These are phyloP conservation scores for Kazachstania sp. DNA, from an alignment of 1,139 yeast species.

Conservation along the genomic window DNA sequence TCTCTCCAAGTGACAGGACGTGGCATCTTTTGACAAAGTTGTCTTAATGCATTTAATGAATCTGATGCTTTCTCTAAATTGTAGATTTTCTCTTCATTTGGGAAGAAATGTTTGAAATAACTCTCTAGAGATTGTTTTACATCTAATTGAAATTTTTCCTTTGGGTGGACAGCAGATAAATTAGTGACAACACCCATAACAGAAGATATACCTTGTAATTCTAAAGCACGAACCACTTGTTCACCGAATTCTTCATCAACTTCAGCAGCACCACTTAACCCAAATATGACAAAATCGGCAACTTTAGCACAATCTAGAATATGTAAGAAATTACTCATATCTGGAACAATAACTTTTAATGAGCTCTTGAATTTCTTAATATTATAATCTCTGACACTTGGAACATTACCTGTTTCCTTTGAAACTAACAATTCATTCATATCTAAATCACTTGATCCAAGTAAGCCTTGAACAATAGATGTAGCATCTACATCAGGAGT, in stretches of 20 bases:
- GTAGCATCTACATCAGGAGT: constrained; percentile 60
- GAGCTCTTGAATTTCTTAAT: constrained; percentile 65
- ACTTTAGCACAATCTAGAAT: constrained; percentile 81
- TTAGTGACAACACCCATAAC: constrained; percentile 78
- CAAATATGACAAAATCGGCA: constrained; percentile 82
- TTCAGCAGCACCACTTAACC: constrained; percentile 75
- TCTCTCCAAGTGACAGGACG: constrained; percentile 88
- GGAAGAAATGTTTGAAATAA: constrained; percentile 84
- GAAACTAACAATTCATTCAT: constrained; percentile 4
- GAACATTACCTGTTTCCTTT: constrained; percentile 22
- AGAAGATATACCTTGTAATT: constrained; percentile 86
- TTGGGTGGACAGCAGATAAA: constrained; percentile 52
- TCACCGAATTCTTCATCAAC: constrained; percentile 78
- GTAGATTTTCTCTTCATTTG: constrained; percentile 69
- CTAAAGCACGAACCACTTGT: constrained; percentile 76
- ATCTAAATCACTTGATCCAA: constrained; percentile 34
- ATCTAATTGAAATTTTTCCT: constrained; percentile 69
- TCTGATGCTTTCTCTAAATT: constrained; percentile 64
- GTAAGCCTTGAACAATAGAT: constrained; percentile 46
- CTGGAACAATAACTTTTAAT: constrained; percentile 69
- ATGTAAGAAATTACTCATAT: constrained; percentile 53
- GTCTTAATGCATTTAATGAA: constrained; percentile 60
- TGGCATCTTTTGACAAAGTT: constrained; percentile 79
- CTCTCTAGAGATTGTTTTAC: constrained; percentile 74
- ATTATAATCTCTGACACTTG: constrained; percentile 33